Evolutionary conservation across 257 asterid species (phyloP), one percentile per base, ranked within the genome.

Genomic region (Scutellaria minor): DNA sequence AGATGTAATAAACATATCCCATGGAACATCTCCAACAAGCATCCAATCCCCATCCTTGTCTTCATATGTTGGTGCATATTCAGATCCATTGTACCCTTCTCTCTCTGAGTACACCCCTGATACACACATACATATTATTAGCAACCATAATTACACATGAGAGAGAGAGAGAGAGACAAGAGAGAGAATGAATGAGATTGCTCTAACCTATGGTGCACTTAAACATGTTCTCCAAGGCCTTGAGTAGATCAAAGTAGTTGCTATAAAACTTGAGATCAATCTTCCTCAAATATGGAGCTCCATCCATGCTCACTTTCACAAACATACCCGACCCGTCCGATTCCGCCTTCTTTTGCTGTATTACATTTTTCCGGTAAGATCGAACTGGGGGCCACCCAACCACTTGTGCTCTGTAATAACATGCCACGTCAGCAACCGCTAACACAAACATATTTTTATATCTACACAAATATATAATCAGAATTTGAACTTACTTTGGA

Each of bases 1-100:
- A 66, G 95, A 86, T 20, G 69, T 79, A 57, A 86, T 48, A 54
- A 93, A 93, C 98, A 93, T 93, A 3, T 91, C 93, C 96, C 97
- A 93, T 22, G 98, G 98, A 45, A 93, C 98, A 83, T 93, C 98
- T 24, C 98, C 98, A 7, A 87, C 97, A 0, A 93, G 72, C 98
- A 93, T 93, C 97, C 97, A 91, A 12, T 93, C 98, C n/a, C 98
- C 97, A 73, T 93, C 98, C 20, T 88, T 93, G 81, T 93, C 98
- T 78, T 93, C 95, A 52, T 93, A 93, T 0, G 98, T 91, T 6
- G 94, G 96, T 27, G 81, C 91, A 64, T 66, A 78, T 8, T 91
- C 95, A 64, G 96, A 86, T 73, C 98, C 96, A 12, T 79, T 73
- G 51, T 85, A 90, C 0, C 97, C 95, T 78, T 93, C 96, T 51